Base-by-base conservation (phyloP, 2,329 filamentous ascomycete species). In the Macroventuria anomochaeta region DNA sequence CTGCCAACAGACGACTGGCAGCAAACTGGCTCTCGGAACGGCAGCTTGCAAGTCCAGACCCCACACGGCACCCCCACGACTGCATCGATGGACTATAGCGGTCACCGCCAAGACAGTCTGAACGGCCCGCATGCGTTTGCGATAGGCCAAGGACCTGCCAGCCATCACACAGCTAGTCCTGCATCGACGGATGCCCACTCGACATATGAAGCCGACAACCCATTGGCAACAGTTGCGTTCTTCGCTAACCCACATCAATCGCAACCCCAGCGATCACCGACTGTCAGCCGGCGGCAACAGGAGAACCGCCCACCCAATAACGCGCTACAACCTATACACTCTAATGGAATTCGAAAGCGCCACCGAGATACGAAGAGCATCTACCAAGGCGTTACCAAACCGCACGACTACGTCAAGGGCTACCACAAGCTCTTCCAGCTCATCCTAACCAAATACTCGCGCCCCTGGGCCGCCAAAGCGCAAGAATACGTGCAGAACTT, bases 371-470 rank as follows among this genome's bases (percentile, higher is more conserved):
- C 93, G 5, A 93, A 91, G 0, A 84, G 85, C 41, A 91, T 97
- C 49, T 99, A 97, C 74, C 87, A 93, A 58, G 89, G 86, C 33
- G 91, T 99, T 67, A 92, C 89, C 57, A 88, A 95, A 67, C 93
- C 95, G 4, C 97, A 97, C 70, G 88, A 90, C 8, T 97, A 97
- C 69, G 92, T 93, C 1, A 85, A 85, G 36, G 91, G 91, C 17
- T 97, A 96, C 73, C 95, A 99, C 75, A 89, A 88, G 60, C 84
- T 97, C 58, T 91, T 92, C 36, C 87, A 87, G 7, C 87, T 93
- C 58, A 81, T 97, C 29, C 85, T 91, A 70, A 85, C 86, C 42
- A 89, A 92, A 17, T 93, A 96, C 66, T 85, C 89, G 1, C 81
- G 87, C 11, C 87, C 86, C 60, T 93, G 93, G 75, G 88, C 89